A percentile compares a stretch with the other conserved stretches of the same genome.
These are phyloP conservation scores for Platanthera zijinensis DNA, from an alignment of 106 monocot genomes.

Conservation along the genomic window DNA sequence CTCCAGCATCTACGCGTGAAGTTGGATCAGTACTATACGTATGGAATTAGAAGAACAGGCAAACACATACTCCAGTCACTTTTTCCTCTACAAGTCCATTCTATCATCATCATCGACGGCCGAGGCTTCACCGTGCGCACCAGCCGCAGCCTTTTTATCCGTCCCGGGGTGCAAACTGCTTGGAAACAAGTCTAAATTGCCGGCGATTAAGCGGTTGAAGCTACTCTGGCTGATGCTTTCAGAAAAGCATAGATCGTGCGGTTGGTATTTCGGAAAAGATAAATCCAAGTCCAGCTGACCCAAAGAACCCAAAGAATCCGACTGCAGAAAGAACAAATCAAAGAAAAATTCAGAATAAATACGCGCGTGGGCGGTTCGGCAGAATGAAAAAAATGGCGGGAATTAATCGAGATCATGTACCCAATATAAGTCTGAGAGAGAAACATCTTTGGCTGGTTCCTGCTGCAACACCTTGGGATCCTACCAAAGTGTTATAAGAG, in stretches of 20 bases:
- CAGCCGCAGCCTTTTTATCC: constrained; percentile 23
- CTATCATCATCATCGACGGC: not conserved
- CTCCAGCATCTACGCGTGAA: not conserved
- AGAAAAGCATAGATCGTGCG: constrained; percentile 40
- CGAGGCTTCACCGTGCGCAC: not conserved
- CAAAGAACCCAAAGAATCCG: constrained; percentile 91
- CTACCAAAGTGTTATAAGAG: constrained; percentile 10
- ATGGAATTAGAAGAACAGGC: not conserved
- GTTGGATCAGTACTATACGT: not conserved
- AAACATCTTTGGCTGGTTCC: constrained; percentile 24
- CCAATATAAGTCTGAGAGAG: constrained; percentile 67
- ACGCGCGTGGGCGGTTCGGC: not conserved
- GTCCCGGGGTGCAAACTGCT: constrained; percentile 34
- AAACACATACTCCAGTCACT: not conserved
- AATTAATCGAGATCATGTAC: constrained; percentile 27
- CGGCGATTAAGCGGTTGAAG: constrained; percentile 46
- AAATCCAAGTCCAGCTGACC: constrained; percentile 76
- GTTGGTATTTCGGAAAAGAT: constrained; percentile 51
- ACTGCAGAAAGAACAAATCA: constrained; percentile 31
- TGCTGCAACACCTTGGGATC: constrained; percentile 23
- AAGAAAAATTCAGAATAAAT: not conserved
- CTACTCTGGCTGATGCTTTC: constrained; percentile 44
- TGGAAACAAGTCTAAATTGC: constrained; percentile 60
- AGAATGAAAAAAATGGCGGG: not conserved
- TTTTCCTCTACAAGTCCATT: not conserved